Base-by-base conservation (phyloP, 106 monocot genomes). In the Amphibolis antarctica region DNA sequence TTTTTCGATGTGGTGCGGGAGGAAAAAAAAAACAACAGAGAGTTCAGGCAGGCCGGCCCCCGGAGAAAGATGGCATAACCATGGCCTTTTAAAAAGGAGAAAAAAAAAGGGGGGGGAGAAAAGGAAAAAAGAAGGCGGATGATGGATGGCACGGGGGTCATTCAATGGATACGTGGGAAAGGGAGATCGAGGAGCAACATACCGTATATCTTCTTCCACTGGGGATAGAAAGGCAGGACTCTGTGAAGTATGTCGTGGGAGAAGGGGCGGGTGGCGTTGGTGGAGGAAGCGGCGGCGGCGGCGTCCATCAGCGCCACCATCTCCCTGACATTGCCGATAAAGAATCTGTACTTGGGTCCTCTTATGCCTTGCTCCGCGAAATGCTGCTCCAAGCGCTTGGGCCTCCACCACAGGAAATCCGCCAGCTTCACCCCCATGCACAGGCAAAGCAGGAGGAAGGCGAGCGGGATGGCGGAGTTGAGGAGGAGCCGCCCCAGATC, bases 141-240 rank as follows among this genome's bases (percentile, higher is more conserved):
- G n/a, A 13, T 0, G 31, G 11, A 42, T 15, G 15, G 56, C n/a
- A n/a, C n/a, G n/a, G n/a, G n/a, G n/a, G n/a, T n/a, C n/a, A n/a
- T n/a, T n/a, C n/a, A n/a, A n/a, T n/a, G n/a, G n/a, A n/a, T n/a
- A n/a, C n/a, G n/a, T n/a, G n/a, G 48, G 4, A 43, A 1, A 51
- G 28, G 42, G 49, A 27, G 15, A 44, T 36, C 3, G 28, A 29
- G 27, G 21, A 20, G 1, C 29, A 28, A 23, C 46, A n/a, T 79
- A 89, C 93, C 93, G 59, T 93, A 81, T 67, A 88, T 83, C 70
- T 88, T 93, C 83, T 81, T 88, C 93, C 93, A 93, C 15, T 88
- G 85, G 72, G 75, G 83, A 74, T 86, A 89, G 81, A 93, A 93
- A 48, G 93, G 61, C 65, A 93, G 85, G 43, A 93, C 93, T 50